phyloP scores from a whole-genome alignment of 2,329 filamentous ascomycete species.

The Truncatella angustata region DNA sequence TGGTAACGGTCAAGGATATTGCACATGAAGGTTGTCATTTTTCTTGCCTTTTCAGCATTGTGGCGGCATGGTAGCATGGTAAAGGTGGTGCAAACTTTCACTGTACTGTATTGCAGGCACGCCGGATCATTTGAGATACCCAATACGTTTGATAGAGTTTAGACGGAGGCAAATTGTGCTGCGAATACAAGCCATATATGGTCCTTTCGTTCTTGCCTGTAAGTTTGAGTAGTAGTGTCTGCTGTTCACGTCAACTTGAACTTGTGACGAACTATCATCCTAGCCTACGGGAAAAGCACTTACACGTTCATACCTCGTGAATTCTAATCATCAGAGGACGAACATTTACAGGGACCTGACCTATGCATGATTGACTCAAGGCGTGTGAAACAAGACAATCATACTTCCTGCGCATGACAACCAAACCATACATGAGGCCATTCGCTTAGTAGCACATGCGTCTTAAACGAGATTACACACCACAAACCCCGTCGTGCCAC shows the following conservation, averaged over 20 bases:
- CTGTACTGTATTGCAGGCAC: conserved; percentile 4
- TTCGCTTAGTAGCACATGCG: background rate
- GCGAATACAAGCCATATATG: too few relatives aligned
- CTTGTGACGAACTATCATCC: too few relatives aligned
- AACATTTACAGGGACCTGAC: too few relatives aligned
- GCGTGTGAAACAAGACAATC: too few relatives aligned
- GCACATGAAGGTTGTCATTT: conserved; percentile 1
- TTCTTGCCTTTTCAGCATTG: conserved; percentile 1
- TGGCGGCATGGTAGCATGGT: background rate
- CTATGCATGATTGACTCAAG: too few relatives aligned
- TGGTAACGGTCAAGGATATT: background rate
- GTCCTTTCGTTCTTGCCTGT: background rate
- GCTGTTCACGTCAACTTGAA: too few relatives aligned
- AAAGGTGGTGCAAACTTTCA: background rate
- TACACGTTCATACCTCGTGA: too few relatives aligned
- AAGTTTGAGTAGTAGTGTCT: too few relatives aligned
- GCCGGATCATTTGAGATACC: conserved; percentile 18
- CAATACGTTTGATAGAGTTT: conserved; percentile 13
- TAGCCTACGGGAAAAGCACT: too few relatives aligned
- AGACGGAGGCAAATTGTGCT: background rate
- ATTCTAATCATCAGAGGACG: too few relatives aligned
- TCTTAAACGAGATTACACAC: background rate
- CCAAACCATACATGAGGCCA: background rate
- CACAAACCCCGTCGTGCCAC: too few relatives aligned
- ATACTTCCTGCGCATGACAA: too few relatives aligned